Percentiles rank a stretch among this genome's conserved stretches.
These are phyloP conservation scores for Hirsutella thompsonii DNA, from an alignment of 2,329 filamentous ascomycete species.

Conservation along the genomic window DNA sequence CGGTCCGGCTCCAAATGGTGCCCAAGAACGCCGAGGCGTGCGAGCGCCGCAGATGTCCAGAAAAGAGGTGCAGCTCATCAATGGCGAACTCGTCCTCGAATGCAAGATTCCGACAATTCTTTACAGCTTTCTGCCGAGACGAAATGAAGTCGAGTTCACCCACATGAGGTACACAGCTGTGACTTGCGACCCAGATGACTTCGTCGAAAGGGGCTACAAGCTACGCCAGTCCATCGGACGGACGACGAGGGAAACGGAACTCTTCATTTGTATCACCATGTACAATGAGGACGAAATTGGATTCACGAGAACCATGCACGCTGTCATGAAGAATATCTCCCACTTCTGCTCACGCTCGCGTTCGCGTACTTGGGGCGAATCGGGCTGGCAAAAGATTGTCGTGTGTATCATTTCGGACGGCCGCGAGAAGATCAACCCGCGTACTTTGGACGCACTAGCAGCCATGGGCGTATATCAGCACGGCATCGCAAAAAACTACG, in stretches of 20 bases:
- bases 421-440: slow-evolving; percentile 75
- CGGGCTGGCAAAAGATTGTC: slow-evolving; percentile 98
- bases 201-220: slow-evolving; percentile 78
- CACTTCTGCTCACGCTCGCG: slow-evolving; percentile 91
- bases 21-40: slow-evolving; percentile 78
- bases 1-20: slow-evolving; percentile 73
- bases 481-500: slow-evolving; percentile 95
- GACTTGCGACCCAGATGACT: slow-evolving; percentile 95
- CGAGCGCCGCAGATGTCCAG: slow-evolving; percentile 77
- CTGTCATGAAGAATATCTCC: slow-evolving; percentile 94
- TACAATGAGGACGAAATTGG: slow-evolving; percentile 97
- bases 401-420: slow-evolving; percentile 95
- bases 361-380: slow-evolving; percentile 91
- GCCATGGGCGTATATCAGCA: slow-evolving; percentile 98
- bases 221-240: slow-evolving; percentile 79
- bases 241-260: slow-evolving; percentile 77
- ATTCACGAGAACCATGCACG: slow-evolving; percentile 96
- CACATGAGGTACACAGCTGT: slow-evolving; percentile 98
- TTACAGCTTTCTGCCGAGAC: slow-evolving; percentile 87
- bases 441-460: slow-evolving; percentile 85
- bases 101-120: slow-evolving; percentile 98
- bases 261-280: slow-evolving; percentile 97
- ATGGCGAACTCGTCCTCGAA: slow-evolving; percentile 92
- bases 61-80: slow-evolving; percentile 92
- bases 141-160: slow-evolving; percentile 92